Evolutionary conservation across 768 basidiomycete species (phyloP).

Genomic region (Agaricus subrufescens): DNA sequence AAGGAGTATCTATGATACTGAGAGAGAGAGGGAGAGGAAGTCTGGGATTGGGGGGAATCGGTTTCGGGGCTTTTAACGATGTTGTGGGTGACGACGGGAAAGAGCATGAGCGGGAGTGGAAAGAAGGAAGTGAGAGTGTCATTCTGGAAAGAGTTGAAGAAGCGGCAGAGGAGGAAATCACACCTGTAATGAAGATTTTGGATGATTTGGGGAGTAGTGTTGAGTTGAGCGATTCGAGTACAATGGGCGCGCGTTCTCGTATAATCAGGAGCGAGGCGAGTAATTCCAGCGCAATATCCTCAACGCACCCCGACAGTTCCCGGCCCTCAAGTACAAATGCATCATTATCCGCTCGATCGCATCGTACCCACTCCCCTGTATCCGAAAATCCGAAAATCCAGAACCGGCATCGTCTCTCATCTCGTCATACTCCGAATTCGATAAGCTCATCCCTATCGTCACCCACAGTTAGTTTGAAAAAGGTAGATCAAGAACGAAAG

Average conservation of each 20-base stretch:
- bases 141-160: slow-evolving; percentile 3
- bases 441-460: not conserved
- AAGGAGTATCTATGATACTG: not conserved
- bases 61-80: slow-evolving; percentile 5
- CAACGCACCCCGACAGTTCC: not conserved
- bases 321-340: not conserved
- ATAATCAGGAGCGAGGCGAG: not conserved
- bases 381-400: too few relatives aligned
- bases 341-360: too few relatives aligned
- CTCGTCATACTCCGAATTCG: too few relatives aligned
- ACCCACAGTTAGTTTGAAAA: not conserved
- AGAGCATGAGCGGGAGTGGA: not conserved
- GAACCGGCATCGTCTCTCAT: too few relatives aligned
- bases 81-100: not conserved
- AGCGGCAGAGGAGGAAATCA: slow-evolving; percentile 1
- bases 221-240: slow-evolving; percentile 5
- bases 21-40: slow-evolving; percentile 7
- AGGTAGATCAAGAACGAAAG: slow-evolving; percentile 1
- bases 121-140: not conserved
- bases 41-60: slow-evolving; percentile 10
- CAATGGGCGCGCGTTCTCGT: not conserved
- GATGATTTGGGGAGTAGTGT: slow-evolving; percentile 1
- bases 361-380: too few relatives aligned
- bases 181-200: slow-evolving; percentile 5
- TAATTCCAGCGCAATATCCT: not conserved